Conservation (phyloP, 2,329 filamentous ascomycete genomes). For the Diaporthe longicolla region DNA sequence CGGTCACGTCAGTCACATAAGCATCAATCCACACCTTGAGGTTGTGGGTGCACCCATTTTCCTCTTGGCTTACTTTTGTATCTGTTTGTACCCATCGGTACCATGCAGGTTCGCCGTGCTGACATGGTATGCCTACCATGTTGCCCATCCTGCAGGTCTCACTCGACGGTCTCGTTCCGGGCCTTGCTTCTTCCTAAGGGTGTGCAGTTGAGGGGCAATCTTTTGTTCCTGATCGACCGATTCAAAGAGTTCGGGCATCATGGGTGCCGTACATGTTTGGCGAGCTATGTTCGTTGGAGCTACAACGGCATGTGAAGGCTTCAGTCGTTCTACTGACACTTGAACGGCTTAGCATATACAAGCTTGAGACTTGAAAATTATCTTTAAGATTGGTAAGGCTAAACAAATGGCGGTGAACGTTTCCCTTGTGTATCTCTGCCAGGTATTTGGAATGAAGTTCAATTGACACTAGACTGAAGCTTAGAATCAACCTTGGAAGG, state of each 20-base stretch:
- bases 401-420: not conserved
- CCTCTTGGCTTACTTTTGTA: not conserved
- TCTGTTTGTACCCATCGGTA: slow-evolving; percentile 15
- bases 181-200: slow-evolving; percentile 9
- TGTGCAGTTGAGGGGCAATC: not conserved
- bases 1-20: too few species aligned
- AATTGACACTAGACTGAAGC: slow-evolving; percentile 8
- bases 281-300: slow-evolving; percentile 1
- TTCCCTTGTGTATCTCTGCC: slow-evolving; percentile 3
- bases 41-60: too few species aligned
- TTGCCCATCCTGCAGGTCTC: slow-evolving; percentile 17
- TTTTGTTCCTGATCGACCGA: slow-evolving; percentile 2
- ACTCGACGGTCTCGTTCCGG: not conserved
- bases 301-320: slow-evolving; percentile 16
- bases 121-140: slow-evolving; percentile 13
- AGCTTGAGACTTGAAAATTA: not conserved
- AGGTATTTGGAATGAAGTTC: slow-evolving; percentile 1
- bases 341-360: slow-evolving; percentile 6
- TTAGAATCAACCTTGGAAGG: slow-evolving; percentile 15
- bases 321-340: slow-evolving; percentile 10
- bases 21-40: too few species aligned
- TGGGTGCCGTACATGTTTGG: not conserved
- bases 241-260: slow-evolving; percentile 13
- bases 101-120: slow-evolving; percentile 4
- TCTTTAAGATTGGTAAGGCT: not conserved